phyloP scores from a whole-genome alignment of 139 green algal species.

The Ettlia oleoabundans region DNA sequence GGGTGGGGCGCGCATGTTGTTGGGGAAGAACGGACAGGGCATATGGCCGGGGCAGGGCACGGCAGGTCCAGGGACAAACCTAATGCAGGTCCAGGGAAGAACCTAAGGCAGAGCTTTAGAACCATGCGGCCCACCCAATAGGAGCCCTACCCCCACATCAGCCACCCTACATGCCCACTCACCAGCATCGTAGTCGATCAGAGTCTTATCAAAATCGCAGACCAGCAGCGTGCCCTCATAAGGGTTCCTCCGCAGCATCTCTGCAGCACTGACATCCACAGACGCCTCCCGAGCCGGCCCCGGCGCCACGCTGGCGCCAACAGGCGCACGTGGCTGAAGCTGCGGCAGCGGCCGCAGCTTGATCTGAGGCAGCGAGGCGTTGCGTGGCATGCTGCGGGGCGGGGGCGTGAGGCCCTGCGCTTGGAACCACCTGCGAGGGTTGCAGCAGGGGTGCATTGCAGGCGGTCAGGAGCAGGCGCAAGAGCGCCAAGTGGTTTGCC shows the following conservation, averaged over 20 bases:
- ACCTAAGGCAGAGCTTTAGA: too few relatives aligned
- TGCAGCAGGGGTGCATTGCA: too few relatives aligned
- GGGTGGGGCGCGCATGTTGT: not conserved
- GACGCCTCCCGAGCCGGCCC: not conserved
- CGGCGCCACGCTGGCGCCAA: not conserved
- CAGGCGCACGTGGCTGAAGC: not conserved
- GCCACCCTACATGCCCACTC: not conserved
- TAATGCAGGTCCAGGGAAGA: too few relatives aligned
- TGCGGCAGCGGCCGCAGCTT: not conserved
- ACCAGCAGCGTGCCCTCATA: constrained; percentile 58
- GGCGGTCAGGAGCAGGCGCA: too few relatives aligned
- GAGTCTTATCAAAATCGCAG: constrained; percentile 84
- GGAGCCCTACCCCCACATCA: not conserved
- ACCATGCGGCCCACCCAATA: not conserved
- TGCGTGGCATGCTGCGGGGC: not conserved
- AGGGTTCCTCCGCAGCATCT: not conserved
- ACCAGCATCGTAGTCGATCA: constrained; percentile 72
- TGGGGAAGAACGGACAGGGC: not conserved
- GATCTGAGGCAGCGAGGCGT: not conserved
- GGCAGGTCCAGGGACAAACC: too few relatives aligned
- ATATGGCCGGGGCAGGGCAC: too few relatives aligned
- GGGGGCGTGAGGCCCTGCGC: constrained; percentile 41
- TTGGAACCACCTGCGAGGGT: too few relatives aligned
- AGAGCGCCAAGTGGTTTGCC: too few relatives aligned
- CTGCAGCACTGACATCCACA: not conserved